Conservation (phyloP, 1,284 basidiomycete genomes). For the Sporisorium reilianum region DNA sequence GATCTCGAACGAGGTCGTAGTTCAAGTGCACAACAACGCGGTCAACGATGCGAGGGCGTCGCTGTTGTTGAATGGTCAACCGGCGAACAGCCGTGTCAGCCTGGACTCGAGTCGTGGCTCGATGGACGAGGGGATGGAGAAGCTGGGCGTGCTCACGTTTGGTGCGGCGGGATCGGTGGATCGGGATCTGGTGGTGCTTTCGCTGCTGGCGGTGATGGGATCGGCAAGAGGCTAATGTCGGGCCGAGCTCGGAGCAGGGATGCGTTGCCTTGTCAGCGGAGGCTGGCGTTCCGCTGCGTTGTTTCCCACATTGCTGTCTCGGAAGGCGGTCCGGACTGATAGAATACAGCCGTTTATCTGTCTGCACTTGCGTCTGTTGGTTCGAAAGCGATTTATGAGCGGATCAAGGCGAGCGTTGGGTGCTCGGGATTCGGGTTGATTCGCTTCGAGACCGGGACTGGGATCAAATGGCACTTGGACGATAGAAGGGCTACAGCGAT, state of each 20-base stretch:
- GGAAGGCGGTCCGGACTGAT: too few relatives aligned
- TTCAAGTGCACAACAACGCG: conserved; percentile 44
- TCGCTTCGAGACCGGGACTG: too few relatives aligned
- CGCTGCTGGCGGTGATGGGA: conserved; percentile 41
- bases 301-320: too few relatives aligned
- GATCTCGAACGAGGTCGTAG: conserved; percentile 39
- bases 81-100: background rate
- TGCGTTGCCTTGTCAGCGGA: background rate
- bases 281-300: background rate
- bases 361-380: too few relatives aligned
- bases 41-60: conserved; percentile 40
- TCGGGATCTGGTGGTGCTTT: conserved; percentile 36
- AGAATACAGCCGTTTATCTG: too few relatives aligned
- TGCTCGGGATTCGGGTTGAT: too few relatives aligned
- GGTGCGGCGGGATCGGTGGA: conserved; percentile 6
- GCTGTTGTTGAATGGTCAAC: conserved; percentile 20
- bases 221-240: conserved; percentile 9
- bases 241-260: conserved; percentile 1
- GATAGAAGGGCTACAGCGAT: too few relatives aligned
- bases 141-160: conserved; percentile 33
- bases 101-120: background rate
- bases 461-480: too few relatives aligned
- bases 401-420: too few relatives aligned
- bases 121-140: conserved; percentile 7
- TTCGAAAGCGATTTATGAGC: too few relatives aligned